Percentiles rank a stretch among this genome's conserved stretches.
Evolutionary conservation across 2,329 filamentous ascomycete genomes (phyloP).

Genomic region (Penicillium sp.): DNA sequence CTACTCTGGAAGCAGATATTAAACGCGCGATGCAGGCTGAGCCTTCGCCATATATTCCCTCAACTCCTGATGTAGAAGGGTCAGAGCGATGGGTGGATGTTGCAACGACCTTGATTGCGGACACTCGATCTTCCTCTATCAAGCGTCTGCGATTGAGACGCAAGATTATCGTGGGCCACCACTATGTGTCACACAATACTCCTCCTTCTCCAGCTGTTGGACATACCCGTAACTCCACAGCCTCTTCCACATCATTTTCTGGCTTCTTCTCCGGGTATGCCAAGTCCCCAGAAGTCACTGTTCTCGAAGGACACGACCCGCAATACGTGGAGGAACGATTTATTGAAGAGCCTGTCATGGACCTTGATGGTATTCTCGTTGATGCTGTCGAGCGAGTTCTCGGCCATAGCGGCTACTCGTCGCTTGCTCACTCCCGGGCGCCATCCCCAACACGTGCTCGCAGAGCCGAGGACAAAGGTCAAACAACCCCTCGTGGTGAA

Average conservation of each 20-base stretch:
- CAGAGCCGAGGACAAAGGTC: conserved; percentile 31
- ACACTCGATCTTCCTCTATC: conserved; percentile 55
- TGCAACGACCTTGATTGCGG: conserved; percentile 58
- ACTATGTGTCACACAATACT: conserved; percentile 20
- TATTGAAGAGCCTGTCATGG: conserved; percentile 56
- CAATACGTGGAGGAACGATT: conserved; percentile 52
- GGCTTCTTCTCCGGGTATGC: conserved; percentile 30
- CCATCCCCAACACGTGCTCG: conserved; percentile 42
- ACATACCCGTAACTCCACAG: conserved; percentile 28
- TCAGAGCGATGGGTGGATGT: conserved; percentile 57
- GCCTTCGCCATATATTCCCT: conserved; percentile 44
- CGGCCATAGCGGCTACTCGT: conserved; percentile 45
- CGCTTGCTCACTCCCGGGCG: conserved; percentile 41
- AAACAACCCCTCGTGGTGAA: conserved; percentile 28
- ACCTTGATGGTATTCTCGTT: conserved; percentile 58
- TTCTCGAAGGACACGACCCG: conserved; percentile 22
- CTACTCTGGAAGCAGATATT: conserved; percentile 54
- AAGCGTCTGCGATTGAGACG: conserved; percentile 58
- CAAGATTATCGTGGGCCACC: conserved; percentile 35
- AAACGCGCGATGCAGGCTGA: conserved; percentile 59
- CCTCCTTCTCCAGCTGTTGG: conserved; percentile 23
- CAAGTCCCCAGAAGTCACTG: conserved; percentile 21
- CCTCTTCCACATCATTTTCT: conserved; percentile 27
- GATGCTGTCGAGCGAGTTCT: conserved; percentile 60
- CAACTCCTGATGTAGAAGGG: conserved; percentile 34